phyloP scores from a whole-genome alignment of 2,329 filamentous ascomycete genomes.

The Onygenales sp. region DNA sequence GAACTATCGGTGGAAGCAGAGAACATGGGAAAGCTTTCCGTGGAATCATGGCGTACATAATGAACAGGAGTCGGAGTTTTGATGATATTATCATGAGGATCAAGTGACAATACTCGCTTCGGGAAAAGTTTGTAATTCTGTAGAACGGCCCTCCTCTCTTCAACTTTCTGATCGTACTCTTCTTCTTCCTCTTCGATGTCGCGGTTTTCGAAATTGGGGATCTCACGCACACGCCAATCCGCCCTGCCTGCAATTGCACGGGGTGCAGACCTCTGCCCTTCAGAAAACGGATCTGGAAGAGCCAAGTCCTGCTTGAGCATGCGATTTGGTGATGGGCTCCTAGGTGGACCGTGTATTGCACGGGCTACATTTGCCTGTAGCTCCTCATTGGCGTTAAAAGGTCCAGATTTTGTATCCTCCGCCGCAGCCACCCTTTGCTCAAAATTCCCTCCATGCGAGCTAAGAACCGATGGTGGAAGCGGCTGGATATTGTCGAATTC shows the following conservation, averaged over 20 bases:
- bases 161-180: conserved; percentile 30
- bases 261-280: conserved; percentile 25
- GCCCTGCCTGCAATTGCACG: conserved; percentile 29
- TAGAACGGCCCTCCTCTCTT: conserved; percentile 34
- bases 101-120: conserved; percentile 41
- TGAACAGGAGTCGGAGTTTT: conserved; percentile 22
- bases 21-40: conserved; percentile 55
- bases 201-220: conserved; percentile 18
- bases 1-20: conserved; percentile 52
- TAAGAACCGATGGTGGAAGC: conserved; percentile 34
- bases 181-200: conserved; percentile 18
- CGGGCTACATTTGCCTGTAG: conserved; percentile 19
- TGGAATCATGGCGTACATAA: conserved; percentile 46
- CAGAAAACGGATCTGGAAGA: conserved; percentile 8
- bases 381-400: conserved; percentile 12
- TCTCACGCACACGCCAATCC: conserved; percentile 26
- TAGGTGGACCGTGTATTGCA: conserved; percentile 12
- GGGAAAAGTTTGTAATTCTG: conserved; percentile 41
- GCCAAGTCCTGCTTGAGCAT: conserved; percentile 13
- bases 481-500: conserved; percentile 30
- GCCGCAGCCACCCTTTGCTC: conserved; percentile 20
- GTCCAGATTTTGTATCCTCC: conserved; percentile 4
- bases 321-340: conserved; percentile 16
- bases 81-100: conserved; percentile 23
- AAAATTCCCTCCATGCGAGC: conserved; percentile 23